Conservation (phyloP, 2,329 filamentous ascomycete species). For the Dothidotthia symphoricarpi region DNA sequence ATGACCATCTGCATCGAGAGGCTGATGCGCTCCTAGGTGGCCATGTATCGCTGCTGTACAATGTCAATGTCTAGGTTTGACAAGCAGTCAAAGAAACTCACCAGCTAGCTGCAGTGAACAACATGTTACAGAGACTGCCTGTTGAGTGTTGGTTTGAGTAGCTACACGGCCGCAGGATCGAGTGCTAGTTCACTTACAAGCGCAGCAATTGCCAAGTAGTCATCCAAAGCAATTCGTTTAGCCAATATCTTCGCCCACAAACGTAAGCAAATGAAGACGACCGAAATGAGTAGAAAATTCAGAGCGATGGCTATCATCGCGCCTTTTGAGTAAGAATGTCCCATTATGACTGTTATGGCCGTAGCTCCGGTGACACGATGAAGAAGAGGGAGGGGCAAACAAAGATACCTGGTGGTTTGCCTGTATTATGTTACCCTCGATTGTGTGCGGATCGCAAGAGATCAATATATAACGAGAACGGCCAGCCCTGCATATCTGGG, state of each 20-base stretch:
- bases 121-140: conserved; percentile 22
- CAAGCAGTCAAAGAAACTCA: conserved; percentile 9
- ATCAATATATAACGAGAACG: no score
- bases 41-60: conserved; percentile 19
- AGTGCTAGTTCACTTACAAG: conserved; percentile 15
- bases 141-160: conserved; percentile 1
- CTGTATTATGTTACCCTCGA: no score
- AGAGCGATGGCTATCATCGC: no score
- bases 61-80: neutral
- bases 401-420: no score
- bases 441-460: no score
- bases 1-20: conserved; percentile 14
- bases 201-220: conserved; percentile 22
- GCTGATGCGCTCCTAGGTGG: conserved; percentile 23
- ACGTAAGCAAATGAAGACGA: conserved; percentile 20
- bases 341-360: no score
- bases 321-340: no score
- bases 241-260: conserved; percentile 22
- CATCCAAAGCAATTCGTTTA: conserved; percentile 22
- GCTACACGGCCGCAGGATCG: no score
- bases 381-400: no score
- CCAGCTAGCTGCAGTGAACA: conserved; percentile 20
- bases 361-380: no score
- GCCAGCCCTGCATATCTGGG: no score
- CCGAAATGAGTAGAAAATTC: no score